Conservation (phyloP, 169 alveolate genomes). For the Plasmodium yoelii region DNA sequence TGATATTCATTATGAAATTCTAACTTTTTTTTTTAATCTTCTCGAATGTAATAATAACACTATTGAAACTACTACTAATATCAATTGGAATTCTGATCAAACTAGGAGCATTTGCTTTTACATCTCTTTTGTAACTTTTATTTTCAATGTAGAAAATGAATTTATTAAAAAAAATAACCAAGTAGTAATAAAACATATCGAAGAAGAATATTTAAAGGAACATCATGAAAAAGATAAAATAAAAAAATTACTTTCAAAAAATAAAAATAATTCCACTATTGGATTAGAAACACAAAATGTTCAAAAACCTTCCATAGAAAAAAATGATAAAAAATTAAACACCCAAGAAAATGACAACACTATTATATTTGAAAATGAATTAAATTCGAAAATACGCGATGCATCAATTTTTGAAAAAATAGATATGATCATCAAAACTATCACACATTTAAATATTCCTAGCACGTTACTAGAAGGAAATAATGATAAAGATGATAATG, state of each 20-base stretch:
- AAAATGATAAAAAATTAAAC: background rate
- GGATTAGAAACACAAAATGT: background rate
- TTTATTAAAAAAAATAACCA: background rate
- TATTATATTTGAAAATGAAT: background rate
- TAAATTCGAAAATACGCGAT: background rate
- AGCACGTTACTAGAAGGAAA: background rate
- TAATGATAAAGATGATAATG: background rate
- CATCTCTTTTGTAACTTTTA: slow-evolving; percentile 31
- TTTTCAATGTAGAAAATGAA: slow-evolving; percentile 40
- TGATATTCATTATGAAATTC: slow-evolving; percentile 1
- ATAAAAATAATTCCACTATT: background rate
- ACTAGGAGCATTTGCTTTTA: slow-evolving; percentile 14
- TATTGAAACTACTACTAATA: background rate
- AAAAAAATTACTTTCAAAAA: background rate
- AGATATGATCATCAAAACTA: slow-evolving; percentile 46
- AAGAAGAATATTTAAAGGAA: slow-evolving; percentile 1
- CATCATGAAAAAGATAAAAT: background rate
- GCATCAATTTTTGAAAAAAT: slow-evolving; percentile 19
- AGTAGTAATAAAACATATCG: slow-evolving; percentile 3
- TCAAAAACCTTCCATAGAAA: background rate
- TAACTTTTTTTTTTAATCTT: background rate
- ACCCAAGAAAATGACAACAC: background rate
- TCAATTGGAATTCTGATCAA: background rate
- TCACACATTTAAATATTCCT: slow-evolving; percentile 6
- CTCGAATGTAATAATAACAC: slow-evolving; percentile 9